Evolutionary conservation across 495 filamentous ascomycete genomes (phyloP), one percentile per base, ranked within the genome.

Genomic region (Jackrogersella multiformis): DNA sequence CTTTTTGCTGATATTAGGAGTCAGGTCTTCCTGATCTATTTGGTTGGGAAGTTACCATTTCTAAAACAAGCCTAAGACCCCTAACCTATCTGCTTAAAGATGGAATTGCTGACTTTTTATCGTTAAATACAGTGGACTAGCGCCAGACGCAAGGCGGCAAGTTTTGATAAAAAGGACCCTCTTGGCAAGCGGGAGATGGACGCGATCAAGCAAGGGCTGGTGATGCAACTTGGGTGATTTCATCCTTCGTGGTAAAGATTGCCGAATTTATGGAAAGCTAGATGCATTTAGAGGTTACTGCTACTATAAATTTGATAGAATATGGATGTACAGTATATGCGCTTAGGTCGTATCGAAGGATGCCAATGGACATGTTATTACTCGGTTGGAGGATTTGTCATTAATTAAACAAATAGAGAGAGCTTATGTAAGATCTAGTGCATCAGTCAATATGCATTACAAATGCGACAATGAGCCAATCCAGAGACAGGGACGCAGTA

Each of bases 161-260:
- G 2, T 21, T 77, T 69, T 48, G 26, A 68, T 8, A 52, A 64
- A 1, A 77, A 73, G 51, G 77, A 77, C 38, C 75, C 77, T 9
- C 24, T 79, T 2, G 45, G 45, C 12, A 70, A 65, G 66, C 61
- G 57, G 16, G 64, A 73, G 35, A 54, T 76, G 10, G 70, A 75
- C 23, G 71, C 71, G 1, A 53, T 77, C 18, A 76, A 77, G 53
- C 21, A 74, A 21, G 77, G 75, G 9, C 7, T 66, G 55, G 62
- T 79, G 1, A 34, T 79, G 59, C 23, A 21, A 16, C 32, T 69
- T 0, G 55, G 56, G 7, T 51, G 30, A 67, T 16, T 18, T 34
- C 23, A 8, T 24, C n/a, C 10, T 23, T 16, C 16, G 10, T 12
- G 42, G 15, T n/a, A 45, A 24, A 1, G 2, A 24, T 45, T 9